A percentile compares a stretch with the other conserved stretches of the same genome.
These are phyloP conservation scores for Collybia sordida DNA, from an alignment of 768 basidiomycete genomes.

Conservation along the genomic window DNA sequence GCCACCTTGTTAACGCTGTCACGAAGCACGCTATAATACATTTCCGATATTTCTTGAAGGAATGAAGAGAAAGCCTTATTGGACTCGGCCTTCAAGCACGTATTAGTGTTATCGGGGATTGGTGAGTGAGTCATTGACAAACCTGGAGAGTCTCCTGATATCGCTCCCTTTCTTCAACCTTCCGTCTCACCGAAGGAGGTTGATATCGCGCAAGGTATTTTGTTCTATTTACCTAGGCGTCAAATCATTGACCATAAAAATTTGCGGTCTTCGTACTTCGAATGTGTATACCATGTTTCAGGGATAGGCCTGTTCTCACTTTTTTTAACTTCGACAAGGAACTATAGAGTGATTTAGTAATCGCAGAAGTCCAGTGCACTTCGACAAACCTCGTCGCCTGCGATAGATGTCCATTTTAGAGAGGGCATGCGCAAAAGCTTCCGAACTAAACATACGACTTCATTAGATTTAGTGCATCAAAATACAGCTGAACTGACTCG, in stretches of 20 bases:
- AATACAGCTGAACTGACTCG: slow-evolving; percentile 38
- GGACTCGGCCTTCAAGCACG: slow-evolving; percentile 47
- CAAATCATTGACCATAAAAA: neutral
- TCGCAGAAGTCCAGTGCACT: neutral
- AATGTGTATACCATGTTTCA: slow-evolving; percentile 61
- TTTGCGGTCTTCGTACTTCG: slow-evolving; percentile 44
- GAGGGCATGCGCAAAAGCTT: slow-evolving; percentile 72
- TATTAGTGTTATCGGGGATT: neutral
- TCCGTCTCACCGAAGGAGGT: slow-evolving; percentile 60
- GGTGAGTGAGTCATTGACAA: neutral
- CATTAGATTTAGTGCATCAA: neutral
- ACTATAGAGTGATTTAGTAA: slow-evolving; percentile 40
- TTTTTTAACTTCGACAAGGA: slow-evolving; percentile 75
- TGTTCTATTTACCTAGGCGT: slow-evolving; percentile 49
- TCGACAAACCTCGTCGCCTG: slow-evolving; percentile 65
- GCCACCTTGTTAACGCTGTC: slow-evolving; percentile 81
- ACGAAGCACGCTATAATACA: slow-evolving; percentile 71
- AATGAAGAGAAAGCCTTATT: slow-evolving; percentile 66
- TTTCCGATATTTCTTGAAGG: slow-evolving; percentile 63
- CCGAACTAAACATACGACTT: slow-evolving; percentile 49
- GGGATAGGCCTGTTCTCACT: slow-evolving; percentile 50
- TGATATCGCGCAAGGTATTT: slow-evolving; percentile 73
- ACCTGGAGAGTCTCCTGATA: slow-evolving; percentile 69
- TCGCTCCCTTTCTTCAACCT: slow-evolving; percentile 72
- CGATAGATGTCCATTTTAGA: slow-evolving; percentile 64